Evolutionary conservation across 2,329 filamentous ascomycete species (phyloP).

Genomic region (Sporothrix globosa): DNA sequence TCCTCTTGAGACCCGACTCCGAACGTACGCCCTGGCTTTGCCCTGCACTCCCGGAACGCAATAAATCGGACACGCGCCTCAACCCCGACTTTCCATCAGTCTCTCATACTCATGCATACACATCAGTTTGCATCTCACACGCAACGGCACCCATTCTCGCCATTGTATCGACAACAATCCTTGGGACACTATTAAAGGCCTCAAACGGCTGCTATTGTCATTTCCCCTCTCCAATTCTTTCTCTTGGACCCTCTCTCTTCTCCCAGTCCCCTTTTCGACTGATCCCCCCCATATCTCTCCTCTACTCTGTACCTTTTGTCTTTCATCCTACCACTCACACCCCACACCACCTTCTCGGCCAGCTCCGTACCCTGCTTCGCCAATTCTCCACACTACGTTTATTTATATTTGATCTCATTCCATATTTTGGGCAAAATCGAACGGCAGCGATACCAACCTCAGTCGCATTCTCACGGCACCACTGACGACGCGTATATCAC

Average conservation of each 20-base stretch:
- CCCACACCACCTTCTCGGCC: constrained; percentile 31
- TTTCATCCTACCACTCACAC: constrained; percentile 18
- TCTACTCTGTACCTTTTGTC: background rate
- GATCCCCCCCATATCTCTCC: background rate
- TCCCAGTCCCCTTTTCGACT: background rate
- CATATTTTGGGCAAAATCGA: background rate
- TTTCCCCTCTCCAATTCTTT: background rate
- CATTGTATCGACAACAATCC: background rate
- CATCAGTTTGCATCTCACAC: background rate
- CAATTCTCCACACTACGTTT: constrained; percentile 17
- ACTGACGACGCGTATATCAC: background rate
- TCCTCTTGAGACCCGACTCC: background rate
- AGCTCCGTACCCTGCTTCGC: constrained; percentile 21
- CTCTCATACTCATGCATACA: background rate
- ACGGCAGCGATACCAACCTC: background rate
- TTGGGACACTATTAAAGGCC: background rate
- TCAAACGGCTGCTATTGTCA: background rate
- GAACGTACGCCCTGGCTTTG: background rate
- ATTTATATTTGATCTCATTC: constrained; percentile 26
- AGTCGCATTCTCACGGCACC: constrained; percentile 5
- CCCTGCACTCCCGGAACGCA: background rate
- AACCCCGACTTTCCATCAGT: background rate
- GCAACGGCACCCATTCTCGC: background rate
- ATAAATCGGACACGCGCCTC: constrained; percentile 19
- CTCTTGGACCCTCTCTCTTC: background rate